Conservation (phyloP, 2,329 filamentous ascomycete species). For the Diaporthe citrichinensis region DNA sequence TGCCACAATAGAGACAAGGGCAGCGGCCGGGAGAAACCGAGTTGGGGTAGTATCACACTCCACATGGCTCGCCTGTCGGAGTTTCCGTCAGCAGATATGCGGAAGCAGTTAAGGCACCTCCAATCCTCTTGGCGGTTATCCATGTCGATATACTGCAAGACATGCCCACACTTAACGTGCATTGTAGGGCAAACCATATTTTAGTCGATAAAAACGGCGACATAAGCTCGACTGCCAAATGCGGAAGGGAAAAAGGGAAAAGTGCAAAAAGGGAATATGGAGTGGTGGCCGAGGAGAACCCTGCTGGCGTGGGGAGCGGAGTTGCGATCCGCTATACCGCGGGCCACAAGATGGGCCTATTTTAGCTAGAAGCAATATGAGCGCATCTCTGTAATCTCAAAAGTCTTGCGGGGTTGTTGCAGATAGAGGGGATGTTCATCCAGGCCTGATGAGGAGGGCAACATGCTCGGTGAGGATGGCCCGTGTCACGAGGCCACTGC, state of each 20-base stretch:
- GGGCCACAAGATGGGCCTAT: not conserved
- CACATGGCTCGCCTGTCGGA: not conserved
- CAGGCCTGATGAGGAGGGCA: not conserved
- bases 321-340: constrained; percentile 1
- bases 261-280: not conserved
- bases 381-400: constrained; percentile 22
- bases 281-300: not conserved
- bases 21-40: not conserved
- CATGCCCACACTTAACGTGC: not conserved
- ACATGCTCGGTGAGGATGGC: constrained; percentile 4
- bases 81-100: constrained; percentile 5
- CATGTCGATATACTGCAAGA: not conserved
- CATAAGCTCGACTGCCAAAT: not conserved
- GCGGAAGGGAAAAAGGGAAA: constrained; percentile 18
- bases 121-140: constrained; percentile 7
- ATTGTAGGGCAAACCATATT: constrained; percentile 11
- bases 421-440: constrained; percentile 17
- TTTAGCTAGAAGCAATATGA: constrained; percentile 3
- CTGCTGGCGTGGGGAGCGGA: not conserved
- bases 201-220: not conserved
- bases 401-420: constrained; percentile 15
- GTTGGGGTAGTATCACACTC: not conserved
- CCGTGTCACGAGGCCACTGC: constrained; percentile 1
- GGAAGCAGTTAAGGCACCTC: not conserved
- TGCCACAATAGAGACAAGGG: constrained; percentile 26